Evolutionary conservation across 2,329 filamentous ascomycete genomes (phyloP).

Genomic region (Hymenoscyphus scutula): DNA sequence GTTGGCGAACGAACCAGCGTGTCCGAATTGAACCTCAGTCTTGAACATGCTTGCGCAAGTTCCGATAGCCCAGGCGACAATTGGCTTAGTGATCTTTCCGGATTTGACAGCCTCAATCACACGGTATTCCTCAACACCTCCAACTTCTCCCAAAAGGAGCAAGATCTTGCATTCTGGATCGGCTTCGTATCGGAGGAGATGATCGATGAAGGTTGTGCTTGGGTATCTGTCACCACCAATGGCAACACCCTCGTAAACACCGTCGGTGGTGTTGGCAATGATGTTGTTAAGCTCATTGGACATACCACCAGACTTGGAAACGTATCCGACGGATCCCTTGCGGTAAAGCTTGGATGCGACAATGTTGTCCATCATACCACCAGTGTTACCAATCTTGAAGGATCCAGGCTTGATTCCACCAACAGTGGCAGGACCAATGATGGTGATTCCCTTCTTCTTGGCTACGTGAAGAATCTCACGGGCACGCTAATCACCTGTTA

Average conservation of each 20-base stretch:
- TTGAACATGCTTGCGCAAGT: constrained; percentile 99
- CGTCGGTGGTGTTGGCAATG: constrained; percentile 91
- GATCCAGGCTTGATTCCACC: constrained; percentile 99
- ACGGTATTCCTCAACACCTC: constrained; percentile 99
- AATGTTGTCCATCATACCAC: constrained; percentile 99
- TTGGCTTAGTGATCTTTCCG: constrained; percentile 94
- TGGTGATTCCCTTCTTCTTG: constrained; percentile 97
- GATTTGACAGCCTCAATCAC: constrained; percentile 97
- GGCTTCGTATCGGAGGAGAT: constrained; percentile 92
- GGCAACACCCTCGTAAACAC: constrained; percentile 98
- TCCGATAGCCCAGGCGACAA: constrained; percentile 98
- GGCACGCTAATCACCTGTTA: constrained; percentile 64
- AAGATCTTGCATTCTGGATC: constrained; percentile 98
- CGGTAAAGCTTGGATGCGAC: constrained; percentile 99
- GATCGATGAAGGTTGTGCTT: constrained; percentile 98
- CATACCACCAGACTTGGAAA: constrained; percentile 99
- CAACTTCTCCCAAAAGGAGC: constrained; percentile 92
- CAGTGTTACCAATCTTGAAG: constrained; percentile 99
- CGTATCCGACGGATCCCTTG: constrained; percentile 96
- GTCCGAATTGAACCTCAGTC: constrained; percentile 99
- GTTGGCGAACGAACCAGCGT: constrained; percentile 98
- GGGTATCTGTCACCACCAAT: constrained; percentile 99
- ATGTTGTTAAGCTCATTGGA: constrained; percentile 99
- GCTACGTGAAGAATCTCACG: constrained; percentile 97
- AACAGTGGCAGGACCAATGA: constrained; percentile 96